phyloP scores from a whole-genome alignment of 176 grass and related monocot genomes.

The Ampelocalamus luodianensis region DNA sequence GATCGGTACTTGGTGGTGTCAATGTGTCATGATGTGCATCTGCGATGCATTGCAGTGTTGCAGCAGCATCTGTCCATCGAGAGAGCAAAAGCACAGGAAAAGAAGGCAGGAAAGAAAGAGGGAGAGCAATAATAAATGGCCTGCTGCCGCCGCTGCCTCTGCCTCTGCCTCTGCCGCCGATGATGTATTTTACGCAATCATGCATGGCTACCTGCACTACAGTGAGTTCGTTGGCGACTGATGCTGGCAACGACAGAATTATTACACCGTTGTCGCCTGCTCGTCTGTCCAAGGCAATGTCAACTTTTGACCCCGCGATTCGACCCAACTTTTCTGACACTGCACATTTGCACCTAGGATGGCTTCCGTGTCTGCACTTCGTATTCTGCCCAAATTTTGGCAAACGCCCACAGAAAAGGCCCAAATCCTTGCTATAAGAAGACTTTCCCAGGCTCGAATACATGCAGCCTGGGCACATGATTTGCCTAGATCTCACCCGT shows the following conservation, averaged over 20 bases:
- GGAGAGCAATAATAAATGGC: not conserved
- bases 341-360: too few relatives aligned
- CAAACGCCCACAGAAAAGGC: too few relatives aligned
- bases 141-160: not conserved
- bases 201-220: not conserved
- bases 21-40: not conserved
- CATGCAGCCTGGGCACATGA: too few relatives aligned
- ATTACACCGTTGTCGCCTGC: not conserved
- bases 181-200: not conserved
- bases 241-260: not conserved
- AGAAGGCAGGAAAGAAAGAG: not conserved
- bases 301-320: not conserved
- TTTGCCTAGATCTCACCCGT: too few relatives aligned
- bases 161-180: not conserved
- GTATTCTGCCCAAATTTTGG: too few relatives aligned
- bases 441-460: too few relatives aligned
- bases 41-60: not conserved
- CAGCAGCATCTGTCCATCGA: not conserved
- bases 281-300: not conserved
- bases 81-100: not conserved
- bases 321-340: too few relatives aligned
- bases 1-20: not conserved
- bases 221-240: not conserved
- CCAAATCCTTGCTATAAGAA: too few relatives aligned
- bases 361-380: too few relatives aligned